phyloP scores from a whole-genome alignment of 2,329 filamentous ascomycete genomes.

The Bertia moriformis region DNA sequence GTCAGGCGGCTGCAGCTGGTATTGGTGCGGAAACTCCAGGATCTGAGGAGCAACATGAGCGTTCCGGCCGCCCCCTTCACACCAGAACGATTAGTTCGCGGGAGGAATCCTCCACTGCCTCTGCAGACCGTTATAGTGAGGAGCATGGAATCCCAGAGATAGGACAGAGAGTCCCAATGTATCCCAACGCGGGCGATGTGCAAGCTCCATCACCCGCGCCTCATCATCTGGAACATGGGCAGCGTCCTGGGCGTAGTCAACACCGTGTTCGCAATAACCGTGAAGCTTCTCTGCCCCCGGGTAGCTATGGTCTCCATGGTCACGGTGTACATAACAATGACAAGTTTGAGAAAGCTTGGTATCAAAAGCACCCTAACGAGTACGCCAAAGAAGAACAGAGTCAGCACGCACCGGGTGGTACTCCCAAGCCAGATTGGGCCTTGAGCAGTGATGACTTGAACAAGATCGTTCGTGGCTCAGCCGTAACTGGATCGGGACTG shows the following conservation, averaged over 20 bases:
- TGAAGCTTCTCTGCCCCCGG: constrained; percentile 51
- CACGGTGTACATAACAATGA: constrained; percentile 65
- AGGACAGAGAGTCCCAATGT: constrained; percentile 84
- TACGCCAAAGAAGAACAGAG: constrained; percentile 57
- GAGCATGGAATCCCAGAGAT: constrained; percentile 87
- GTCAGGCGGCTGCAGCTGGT: constrained; percentile 69
- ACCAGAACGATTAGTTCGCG: constrained; percentile 44
- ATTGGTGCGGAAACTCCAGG: constrained; percentile 44
- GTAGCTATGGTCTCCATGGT: constrained; percentile 84
- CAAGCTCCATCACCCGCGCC: constrained; percentile 69
- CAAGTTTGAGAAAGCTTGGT: constrained; percentile 82
- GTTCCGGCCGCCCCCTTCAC: constrained; percentile 35
- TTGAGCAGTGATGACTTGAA: constrained; percentile 83
- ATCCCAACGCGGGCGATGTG: constrained; percentile 81
- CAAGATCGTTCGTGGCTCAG: constrained; percentile 68
- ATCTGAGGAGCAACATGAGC: constrained; percentile 7
- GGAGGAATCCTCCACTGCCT: constrained; percentile 30
- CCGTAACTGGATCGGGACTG: constrained; percentile 30
- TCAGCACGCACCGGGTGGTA: constrained; percentile 20
- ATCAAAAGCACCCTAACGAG: constrained; percentile 77
- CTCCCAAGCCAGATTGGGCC: constrained; percentile 56
- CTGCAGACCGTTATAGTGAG: constrained; percentile 32
- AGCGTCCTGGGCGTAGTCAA: neutral
- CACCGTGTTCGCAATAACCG: neutral
- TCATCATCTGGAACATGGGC: neutral